Base-by-base conservation (phyloP, 2,329 filamentous ascomycete genomes). In the Magnaporthales sp. region DNA sequence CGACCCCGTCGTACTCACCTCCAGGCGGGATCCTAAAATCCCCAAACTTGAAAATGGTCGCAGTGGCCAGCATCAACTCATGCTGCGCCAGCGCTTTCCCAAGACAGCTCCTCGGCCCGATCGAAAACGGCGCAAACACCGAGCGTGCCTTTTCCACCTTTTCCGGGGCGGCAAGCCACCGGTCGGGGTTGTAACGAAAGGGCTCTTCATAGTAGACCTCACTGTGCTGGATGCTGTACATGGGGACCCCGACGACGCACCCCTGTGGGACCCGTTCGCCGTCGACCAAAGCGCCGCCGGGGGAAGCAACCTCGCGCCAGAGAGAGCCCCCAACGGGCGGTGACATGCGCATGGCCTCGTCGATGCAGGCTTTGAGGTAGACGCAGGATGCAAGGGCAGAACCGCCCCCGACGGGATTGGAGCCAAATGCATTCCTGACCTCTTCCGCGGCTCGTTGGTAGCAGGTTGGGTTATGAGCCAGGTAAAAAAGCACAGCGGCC, bases 61-160 rank as follows among this genome's bases (percentile, higher is more conserved):
- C 88, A 66, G 91, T 74, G 2, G 87, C 84, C 4, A 85, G 83
- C 65, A 80, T 84, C 82, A 91, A 84, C 78, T 91, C 89, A 58
- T 84, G 81, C 71, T 91, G 89, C 1, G 88, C 88, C 56, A 91
- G 76, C 0, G 84, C 83, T 80, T 91, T 91, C 0, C 89, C 90
- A 66, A 92, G 90, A 73, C 90, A 92, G 2, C 88, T 88, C 13
- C 89, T 79, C 0, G 89, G 86, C 0, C 90, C 90, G 68, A 91
- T 80, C 61, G 84, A 88, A 71, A 92, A 92, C 1, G 91, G 89
- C 69, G 89, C 92, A 77, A 91, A 94, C 0, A 91, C 91, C 31
- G 81, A 83, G 64, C 89, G 84, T 1, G 90, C 89, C 5, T 79
- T 72, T 2, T 80, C 78, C 1, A 86, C 78, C 64, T 86, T 83